Evolutionary conservation across 148 eudicot genomes (phyloP), one percentile per base, ranked within the genome.

Genomic region (Oxyria digyna): DNA sequence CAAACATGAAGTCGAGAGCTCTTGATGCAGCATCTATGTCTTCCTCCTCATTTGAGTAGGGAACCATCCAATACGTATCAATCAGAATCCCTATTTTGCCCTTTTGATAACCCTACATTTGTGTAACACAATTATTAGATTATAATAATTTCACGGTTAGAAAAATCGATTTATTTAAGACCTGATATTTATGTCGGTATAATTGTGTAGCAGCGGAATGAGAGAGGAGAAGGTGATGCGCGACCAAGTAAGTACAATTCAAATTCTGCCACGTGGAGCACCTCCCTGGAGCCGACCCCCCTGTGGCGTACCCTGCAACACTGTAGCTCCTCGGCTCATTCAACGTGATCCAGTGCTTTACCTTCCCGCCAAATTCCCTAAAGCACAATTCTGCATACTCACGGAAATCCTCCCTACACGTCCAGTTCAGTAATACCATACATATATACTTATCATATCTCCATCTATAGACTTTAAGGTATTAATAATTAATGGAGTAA

Each of bases 341-440:
- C 32, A 71, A 15, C 33, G 84, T 81, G 37, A 69, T 72, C 84
- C 84, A 81, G 17, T 74, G 27, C 67, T 81, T 81, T 31, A 81
- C 84, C 23, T 76, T 59, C 13, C 72, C 84, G 17, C 81, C 84
- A 27, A 71, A 81, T 72, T 77, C 76, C 67, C 74, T 77, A 40
- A 69, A 81, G 67, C 84, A 81, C 24, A 81, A 31, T 40, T 81
- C 78, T 40, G 72, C 81, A 23, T 74, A 81, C 67, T 80, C 78
- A 9, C 69, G 52, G 55, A 77, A 80, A 65, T 80, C 81, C 65
- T 77, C 75, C 71, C 83, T 81, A 76, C 54, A 62, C 54, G 46
- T 6, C 23, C 14, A 3, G 14, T 0, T 5, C n/a, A 31, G n/a
- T n/a, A n/a, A n/a, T n/a, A n/a, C n/a, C n/a, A n/a, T n/a, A n/a